phyloP scores from a whole-genome alignment of 352 stramenopile species.

The Phytophthora constricta region DNA sequence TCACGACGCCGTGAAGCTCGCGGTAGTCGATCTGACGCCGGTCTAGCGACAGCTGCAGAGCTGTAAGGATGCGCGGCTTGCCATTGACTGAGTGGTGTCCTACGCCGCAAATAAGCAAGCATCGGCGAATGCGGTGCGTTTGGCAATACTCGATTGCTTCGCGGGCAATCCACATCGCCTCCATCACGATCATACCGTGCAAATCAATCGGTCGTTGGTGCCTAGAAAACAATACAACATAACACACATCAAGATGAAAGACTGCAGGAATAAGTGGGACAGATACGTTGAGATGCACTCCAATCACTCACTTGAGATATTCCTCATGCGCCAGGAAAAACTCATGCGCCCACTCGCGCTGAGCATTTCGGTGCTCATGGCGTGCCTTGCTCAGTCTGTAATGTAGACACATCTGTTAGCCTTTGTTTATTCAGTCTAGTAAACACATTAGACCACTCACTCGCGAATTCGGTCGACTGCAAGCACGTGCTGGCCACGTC shows the following conservation, averaged over 20 bases:
- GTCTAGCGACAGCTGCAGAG: constrained; percentile 64
- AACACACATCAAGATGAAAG: constrained; percentile 18
- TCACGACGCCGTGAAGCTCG: constrained; percentile 60
- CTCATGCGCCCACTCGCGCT: constrained; percentile 67
- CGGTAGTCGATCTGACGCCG: constrained; percentile 67
- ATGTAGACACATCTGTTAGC: constrained; percentile 11
- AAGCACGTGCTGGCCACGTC: constrained; percentile 58
- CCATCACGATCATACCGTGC: constrained; percentile 73
- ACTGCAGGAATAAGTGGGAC: not conserved
- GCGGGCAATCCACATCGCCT: constrained; percentile 61
- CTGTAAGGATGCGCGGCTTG: constrained; percentile 64
- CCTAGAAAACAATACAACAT: constrained; percentile 34
- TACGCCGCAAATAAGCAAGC: constrained; percentile 66
- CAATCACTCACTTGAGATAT: constrained; percentile 52
- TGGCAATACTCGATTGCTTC: constrained; percentile 71
- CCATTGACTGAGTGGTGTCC: constrained; percentile 75
- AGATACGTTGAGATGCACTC: constrained; percentile 17
- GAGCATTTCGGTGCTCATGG: constrained; percentile 58
- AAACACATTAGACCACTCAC: constrained; percentile 39
- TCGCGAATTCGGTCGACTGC: constrained; percentile 60
- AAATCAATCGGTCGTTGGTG: constrained; percentile 63
- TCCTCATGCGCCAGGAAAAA: constrained; percentile 61
- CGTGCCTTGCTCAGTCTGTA: constrained; percentile 57
- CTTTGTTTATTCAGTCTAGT: not conserved
- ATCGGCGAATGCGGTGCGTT: constrained; percentile 62